Evolutionary conservation across 75 land plant genomes (phyloP), one percentile per base, ranked within the genome.

Genomic region (Pinus tabuliformis): DNA sequence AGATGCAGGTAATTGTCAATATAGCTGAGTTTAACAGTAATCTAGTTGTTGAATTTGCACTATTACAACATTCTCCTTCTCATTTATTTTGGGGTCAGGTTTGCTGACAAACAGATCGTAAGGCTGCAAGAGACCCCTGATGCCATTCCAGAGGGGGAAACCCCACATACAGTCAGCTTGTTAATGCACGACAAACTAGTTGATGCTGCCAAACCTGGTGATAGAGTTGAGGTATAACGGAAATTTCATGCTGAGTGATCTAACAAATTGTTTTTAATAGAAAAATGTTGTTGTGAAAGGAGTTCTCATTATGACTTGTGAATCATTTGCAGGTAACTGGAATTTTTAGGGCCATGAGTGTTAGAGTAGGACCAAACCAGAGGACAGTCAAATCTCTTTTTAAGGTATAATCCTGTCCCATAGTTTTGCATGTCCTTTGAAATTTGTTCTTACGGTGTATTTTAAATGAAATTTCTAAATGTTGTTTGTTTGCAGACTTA

Each of bases 131-230:
- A 96, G 84, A 96, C 99, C 7, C 99, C 99, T 45, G 97, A 96
- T 96, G 99, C 96, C 54, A 96, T 96, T 21, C 99, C 99, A 56
- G 97, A 96, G 39, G 99, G 97, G 56, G 99, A 95, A 54, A 96
- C 99, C 33, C 99, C 99, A 56, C 97, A 96, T 68, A 96, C 99
- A 12, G 99, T 96, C 45, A 96, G 99, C 84, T 77, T 96, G 82
- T 74, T 95, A 75, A 89, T 96, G 97, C 97, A 96, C 60, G 97
- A 94, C 85, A 96, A 87, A 76, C 83, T 96, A 37, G 99, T 96
- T 16, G 99, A 96, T 89, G 79, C 93, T 62, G 95, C 90, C 60
- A 96, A 92, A 72, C 99, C 99, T 45, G 99, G 99, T 80, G 99
- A 96, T 83, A 86, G 99, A 80, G 89, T 96, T 76, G 91, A 96